These are phyloP conservation scores for Populus euphratica DNA, from an alignment of 345 rosid species.

Conservation along the genomic window DNA sequence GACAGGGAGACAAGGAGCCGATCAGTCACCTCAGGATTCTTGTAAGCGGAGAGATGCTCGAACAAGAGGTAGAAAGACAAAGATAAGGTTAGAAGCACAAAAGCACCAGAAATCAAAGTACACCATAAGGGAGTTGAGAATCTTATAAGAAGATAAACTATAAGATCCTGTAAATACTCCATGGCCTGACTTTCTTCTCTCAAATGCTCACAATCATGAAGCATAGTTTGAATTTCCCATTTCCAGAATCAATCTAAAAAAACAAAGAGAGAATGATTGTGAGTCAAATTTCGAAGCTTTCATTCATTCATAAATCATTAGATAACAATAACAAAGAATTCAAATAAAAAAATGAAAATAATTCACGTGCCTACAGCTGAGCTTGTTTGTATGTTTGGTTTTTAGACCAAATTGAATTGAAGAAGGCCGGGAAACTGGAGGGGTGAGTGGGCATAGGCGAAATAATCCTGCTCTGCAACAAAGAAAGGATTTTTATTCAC, in stretches of 20 bases:
- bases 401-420: not conserved
- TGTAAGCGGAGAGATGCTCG: conserved; percentile 92
- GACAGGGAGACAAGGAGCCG: not conserved
- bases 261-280: too few species aligned
- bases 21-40: conserved; percentile 80
- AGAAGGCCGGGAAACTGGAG: not conserved
- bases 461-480: not conserved
- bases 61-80: conserved; percentile 79
- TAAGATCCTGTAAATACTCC: conserved; percentile 15
- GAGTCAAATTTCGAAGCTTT: not conserved
- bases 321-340: too few species aligned
- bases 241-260: not conserved
- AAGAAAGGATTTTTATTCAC: too few species aligned
- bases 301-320: too few species aligned
- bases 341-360: not conserved
- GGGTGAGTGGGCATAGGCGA: not conserved
- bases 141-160: not conserved
- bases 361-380: not conserved
- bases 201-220: not conserved
- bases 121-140: conserved; percentile 50
- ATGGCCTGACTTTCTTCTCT: conserved; percentile 8
- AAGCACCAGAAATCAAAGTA: conserved; percentile 52
- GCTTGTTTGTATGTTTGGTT: too few species aligned
- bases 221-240: conserved; percentile 7
- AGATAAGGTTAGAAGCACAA: conserved; percentile 53